A percentile compares a stretch with the other conserved stretches of the same genome.
Conservation (phyloP, 768 basidiomycete genomes). For the Suillus placidus region DNA sequence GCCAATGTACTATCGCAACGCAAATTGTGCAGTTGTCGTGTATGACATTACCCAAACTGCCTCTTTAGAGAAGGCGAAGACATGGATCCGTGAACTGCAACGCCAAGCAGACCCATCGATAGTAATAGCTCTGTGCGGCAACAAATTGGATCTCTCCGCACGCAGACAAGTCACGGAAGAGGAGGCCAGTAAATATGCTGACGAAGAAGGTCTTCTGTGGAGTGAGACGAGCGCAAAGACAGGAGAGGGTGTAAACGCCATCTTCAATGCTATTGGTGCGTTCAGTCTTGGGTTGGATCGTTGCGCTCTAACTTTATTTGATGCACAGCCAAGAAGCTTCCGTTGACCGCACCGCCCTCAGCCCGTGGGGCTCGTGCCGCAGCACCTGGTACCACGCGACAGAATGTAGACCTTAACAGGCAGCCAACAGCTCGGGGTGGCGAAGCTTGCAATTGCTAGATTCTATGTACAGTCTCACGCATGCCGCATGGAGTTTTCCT, state of each 20-base stretch:
- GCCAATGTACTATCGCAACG: conserved; percentile 96
- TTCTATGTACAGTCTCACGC: conserved; percentile 9
- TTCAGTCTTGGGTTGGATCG: conserved; percentile 4
- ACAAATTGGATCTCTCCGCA: conserved; percentile 87
- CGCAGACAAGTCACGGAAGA: conserved; percentile 85
- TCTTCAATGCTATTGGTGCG: conserved; percentile 86
- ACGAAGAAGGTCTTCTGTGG: conserved; percentile 93
- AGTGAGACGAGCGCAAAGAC: conserved; percentile 90
- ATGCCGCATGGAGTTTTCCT: conserved; percentile 5
- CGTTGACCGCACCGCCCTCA: conserved; percentile 73
- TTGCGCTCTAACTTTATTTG: conserved; percentile 3
- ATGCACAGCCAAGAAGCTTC: conserved; percentile 80
- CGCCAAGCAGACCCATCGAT: conserved; percentile 97
- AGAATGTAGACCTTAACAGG: conserved; percentile 83
- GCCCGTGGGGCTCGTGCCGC: conserved; percentile 53
- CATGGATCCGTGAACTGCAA: conserved; percentile 96
- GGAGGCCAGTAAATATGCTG: conserved; percentile 90
- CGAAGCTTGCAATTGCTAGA: conserved; percentile 79
- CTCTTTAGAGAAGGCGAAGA: conserved; percentile 92
- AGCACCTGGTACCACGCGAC: conserved; percentile 50
- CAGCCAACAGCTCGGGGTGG: conserved; percentile 52
- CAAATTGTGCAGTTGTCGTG: conserved; percentile 91
- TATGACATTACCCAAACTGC: conserved; percentile 94
- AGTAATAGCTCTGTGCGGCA: conserved; percentile 94
- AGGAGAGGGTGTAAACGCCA: conserved; percentile 82